Conservation (phyloP, 2,329 filamentous ascomycete species). For the Passalora sequoiae region DNA sequence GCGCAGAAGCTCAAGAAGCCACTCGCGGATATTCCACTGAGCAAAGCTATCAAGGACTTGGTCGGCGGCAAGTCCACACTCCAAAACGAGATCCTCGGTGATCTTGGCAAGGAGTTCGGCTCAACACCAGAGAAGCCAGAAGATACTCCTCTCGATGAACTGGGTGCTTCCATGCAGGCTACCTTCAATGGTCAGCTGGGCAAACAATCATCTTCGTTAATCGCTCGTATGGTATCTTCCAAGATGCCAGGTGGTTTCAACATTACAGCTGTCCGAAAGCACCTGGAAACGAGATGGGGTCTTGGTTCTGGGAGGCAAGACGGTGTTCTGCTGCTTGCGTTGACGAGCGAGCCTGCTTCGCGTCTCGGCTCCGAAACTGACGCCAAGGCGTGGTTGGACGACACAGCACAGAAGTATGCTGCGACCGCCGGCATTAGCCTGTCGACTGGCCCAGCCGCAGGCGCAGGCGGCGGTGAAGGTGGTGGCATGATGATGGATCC, state of each 20-base stretch:
- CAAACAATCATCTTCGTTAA: conserved; percentile 89
- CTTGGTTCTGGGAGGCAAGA: conserved; percentile 82
- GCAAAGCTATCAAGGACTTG: conserved; percentile 96
- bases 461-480: conserved; percentile 64
- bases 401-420: conserved; percentile 85
- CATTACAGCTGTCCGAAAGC: conserved; percentile 91
- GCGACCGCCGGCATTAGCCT: conserved; percentile 75
- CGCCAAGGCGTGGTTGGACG: conserved; percentile 87
- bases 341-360: conserved; percentile 86
- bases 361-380: conserved; percentile 86
- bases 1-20: conserved; percentile 98
- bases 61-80: conserved; percentile 98
- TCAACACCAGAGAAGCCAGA: conserved; percentile 98
- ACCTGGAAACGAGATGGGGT: conserved; percentile 91
- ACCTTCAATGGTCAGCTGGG: conserved; percentile 99
- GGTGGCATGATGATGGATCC: conserved; percentile 99
- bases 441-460: conserved; percentile 64
- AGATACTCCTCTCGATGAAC: conserved; percentile 91
- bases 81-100: conserved; percentile 97
- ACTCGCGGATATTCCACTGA: conserved; percentile 78
- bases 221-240: conserved; percentile 91
- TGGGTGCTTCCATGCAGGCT: conserved; percentile 90
- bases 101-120: conserved; percentile 96
- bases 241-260: conserved; percentile 99
- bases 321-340: conserved; percentile 76